phyloP scores from a whole-genome alignment of 2,329 filamentous ascomycete species.

The Dactylonectria macrodidyma region DNA sequence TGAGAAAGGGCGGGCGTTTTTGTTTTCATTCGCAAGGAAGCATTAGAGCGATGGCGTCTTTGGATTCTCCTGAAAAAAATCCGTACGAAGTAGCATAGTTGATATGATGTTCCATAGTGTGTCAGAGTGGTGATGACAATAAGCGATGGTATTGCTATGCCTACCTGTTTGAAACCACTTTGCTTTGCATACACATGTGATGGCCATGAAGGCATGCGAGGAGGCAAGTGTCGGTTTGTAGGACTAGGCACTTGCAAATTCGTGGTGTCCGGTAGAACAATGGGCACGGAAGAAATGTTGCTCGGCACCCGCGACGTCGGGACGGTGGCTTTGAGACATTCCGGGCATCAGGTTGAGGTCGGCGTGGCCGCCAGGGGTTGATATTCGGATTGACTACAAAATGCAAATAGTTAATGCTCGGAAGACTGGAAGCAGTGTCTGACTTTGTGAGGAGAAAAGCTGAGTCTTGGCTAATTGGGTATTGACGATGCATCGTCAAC shows the following conservation, averaged over 20 bases:
- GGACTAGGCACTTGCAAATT: constrained; percentile 1
- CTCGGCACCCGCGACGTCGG: constrained; percentile 20
- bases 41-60: constrained; percentile 49
- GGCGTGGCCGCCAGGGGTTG: constrained; percentile 19
- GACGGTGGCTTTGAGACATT: constrained; percentile 30
- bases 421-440: background rate
- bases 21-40: constrained; percentile 38
- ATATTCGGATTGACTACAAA: background rate
- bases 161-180: background rate
- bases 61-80: constrained; percentile 41
- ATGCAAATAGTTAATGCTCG: too few species aligned
- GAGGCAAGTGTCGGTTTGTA: constrained; percentile 2
- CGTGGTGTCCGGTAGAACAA: constrained; percentile 11
- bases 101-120: background rate
- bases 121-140: background rate
- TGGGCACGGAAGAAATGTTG: background rate
- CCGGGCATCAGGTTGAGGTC: constrained; percentile 31
- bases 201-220: background rate
- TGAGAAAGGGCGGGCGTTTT: constrained; percentile 32
- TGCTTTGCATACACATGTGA: background rate
- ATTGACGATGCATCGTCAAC: background rate
- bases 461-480: background rate
- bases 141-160: background rate
- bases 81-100: constrained; percentile 12
- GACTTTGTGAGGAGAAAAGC: too few species aligned